phyloP scores from a whole-genome alignment of 2,329 filamentous ascomycete species.

The Stemphylium beticola region DNA sequence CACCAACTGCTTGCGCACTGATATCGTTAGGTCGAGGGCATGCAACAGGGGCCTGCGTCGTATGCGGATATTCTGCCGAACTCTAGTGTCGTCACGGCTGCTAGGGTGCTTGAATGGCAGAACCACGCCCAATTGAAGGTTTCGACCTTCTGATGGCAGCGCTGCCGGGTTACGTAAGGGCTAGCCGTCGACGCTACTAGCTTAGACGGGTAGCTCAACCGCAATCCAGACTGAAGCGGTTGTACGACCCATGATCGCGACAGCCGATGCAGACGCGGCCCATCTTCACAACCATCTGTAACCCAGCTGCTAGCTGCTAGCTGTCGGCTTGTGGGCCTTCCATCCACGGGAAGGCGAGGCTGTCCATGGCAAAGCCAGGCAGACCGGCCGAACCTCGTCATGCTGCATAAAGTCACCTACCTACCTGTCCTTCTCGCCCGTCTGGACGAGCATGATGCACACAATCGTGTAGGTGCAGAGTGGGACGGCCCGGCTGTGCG shows the following conservation, averaged over 20 bases:
- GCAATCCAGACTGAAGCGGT: not conserved
- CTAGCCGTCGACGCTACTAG: constrained; percentile 9
- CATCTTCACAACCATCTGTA: not conserved
- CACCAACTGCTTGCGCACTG: constrained; percentile 12
- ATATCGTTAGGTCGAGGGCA: constrained; percentile 18
- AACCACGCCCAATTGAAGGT: constrained; percentile 13
- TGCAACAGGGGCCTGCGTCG: constrained; percentile 12
- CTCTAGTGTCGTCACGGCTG: constrained; percentile 3
- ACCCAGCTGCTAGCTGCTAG: constrained; percentile 1
- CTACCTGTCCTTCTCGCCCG: not conserved
- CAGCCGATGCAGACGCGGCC: constrained; percentile 1
- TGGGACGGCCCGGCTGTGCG: constrained; percentile 18
- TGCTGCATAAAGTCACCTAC: constrained; percentile 9
- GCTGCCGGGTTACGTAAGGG: constrained; percentile 20
- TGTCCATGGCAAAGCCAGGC: constrained; percentile 6
- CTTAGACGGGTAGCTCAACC: constrained; percentile 17
- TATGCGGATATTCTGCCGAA: constrained; percentile 26
- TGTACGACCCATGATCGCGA: constrained; percentile 11
- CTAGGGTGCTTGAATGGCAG: constrained; percentile 14
- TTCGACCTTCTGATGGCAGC: constrained; percentile 11
- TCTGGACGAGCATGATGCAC: constrained; percentile 4
- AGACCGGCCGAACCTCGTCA: constrained; percentile 5
- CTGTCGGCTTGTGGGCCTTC: constrained; percentile 6
- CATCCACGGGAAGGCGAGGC: not conserved
- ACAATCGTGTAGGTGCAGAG: constrained; percentile 6